Percentiles rank a stretch among this genome's conserved stretches.
These are phyloP conservation scores for Eimeria sp. DNA, from an alignment of 169 alveolate species.

Conservation along the genomic window DNA sequence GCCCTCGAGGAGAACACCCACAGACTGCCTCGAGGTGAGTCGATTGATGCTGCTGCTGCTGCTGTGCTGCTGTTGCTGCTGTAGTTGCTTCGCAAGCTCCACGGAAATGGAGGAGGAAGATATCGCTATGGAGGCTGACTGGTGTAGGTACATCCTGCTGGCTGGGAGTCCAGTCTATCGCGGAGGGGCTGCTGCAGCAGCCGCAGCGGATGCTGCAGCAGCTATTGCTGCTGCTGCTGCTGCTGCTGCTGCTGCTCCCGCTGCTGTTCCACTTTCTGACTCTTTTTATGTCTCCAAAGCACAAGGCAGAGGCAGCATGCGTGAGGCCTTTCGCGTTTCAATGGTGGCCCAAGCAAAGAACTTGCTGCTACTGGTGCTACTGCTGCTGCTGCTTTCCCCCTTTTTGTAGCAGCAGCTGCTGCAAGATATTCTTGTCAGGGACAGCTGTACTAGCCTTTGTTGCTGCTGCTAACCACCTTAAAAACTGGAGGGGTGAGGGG, in stretches of 20 bases:
- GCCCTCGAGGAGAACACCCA: not conserved
- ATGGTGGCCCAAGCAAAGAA: not conserved
- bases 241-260: not conserved
- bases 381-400: not conserved
- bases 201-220: too few species aligned
- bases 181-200: too few species aligned
- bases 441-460: not conserved
- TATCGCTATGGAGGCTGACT: not conserved
- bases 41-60: conserved; percentile 15
- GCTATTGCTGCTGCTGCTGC: conserved; percentile 20
- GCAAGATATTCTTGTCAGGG: too few species aligned
- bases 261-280: too few species aligned
- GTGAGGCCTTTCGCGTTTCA: too few species aligned
- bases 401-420: too few species aligned
- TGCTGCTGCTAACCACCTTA: not conserved
- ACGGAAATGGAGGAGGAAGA: not conserved
- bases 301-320: too few species aligned
- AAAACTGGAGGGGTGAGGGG: not conserved
- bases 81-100: conserved; percentile 6
- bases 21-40: not conserved
- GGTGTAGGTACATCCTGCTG: conserved; percentile 1
- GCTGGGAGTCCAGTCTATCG: not conserved
- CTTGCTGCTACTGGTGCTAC: conserved; percentile 4
- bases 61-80: not conserved
- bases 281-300: too few species aligned